These are phyloP conservation scores for Xanthoconium stramineum DNA, from an alignment of 768 basidiomycete genomes.

Conservation along the genomic window DNA sequence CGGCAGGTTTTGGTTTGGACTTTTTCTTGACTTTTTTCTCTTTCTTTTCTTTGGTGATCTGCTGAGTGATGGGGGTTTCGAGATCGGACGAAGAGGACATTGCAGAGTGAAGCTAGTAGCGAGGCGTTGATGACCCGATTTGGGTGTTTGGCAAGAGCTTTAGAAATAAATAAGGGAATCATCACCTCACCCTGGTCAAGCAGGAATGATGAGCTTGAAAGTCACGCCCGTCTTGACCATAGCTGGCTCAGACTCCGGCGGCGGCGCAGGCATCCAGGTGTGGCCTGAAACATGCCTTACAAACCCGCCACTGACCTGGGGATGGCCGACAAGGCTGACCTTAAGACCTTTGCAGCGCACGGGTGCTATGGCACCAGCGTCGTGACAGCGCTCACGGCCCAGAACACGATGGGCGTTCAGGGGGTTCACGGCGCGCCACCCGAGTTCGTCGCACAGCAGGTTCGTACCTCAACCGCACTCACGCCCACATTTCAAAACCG, in stretches of 20 bases:
- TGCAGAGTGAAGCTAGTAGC: no score
- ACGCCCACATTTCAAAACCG: neutral
- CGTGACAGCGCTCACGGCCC: slow-evolving; percentile 83
- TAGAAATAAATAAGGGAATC: slow-evolving; percentile 23
- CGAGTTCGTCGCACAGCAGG: slow-evolving; percentile 74
- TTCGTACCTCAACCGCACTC: slow-evolving; percentile 23
- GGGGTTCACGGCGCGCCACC: slow-evolving; percentile 66
- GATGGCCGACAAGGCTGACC: slow-evolving; percentile 60
- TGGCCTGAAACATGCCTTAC: slow-evolving; percentile 1
- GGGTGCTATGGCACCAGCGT: slow-evolving; percentile 79
- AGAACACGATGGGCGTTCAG: slow-evolving; percentile 85
- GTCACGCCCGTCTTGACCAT: slow-evolving; percentile 57
- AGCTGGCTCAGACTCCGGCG: slow-evolving; percentile 78
- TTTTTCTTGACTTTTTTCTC: slow-evolving; percentile 9
- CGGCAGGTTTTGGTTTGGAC: neutral
- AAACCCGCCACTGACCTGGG: neutral
- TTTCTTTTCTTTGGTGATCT: slow-evolving; percentile 13
- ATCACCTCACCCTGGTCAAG: neutral
- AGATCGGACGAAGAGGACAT: slow-evolving; percentile 26
- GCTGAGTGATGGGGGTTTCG: slow-evolving; percentile 2
- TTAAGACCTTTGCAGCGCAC: slow-evolving; percentile 79
- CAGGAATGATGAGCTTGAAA: slow-evolving; percentile 2
- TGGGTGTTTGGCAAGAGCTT: slow-evolving; percentile 28
- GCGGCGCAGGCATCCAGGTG: slow-evolving; percentile 90
- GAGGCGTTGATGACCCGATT: neutral